Percentiles rank a stretch among this genome's conserved stretches.
phyloP scores from a whole-genome alignment of 2,329 filamentous ascomycete species.

The Claviceps cyperi region DNA sequence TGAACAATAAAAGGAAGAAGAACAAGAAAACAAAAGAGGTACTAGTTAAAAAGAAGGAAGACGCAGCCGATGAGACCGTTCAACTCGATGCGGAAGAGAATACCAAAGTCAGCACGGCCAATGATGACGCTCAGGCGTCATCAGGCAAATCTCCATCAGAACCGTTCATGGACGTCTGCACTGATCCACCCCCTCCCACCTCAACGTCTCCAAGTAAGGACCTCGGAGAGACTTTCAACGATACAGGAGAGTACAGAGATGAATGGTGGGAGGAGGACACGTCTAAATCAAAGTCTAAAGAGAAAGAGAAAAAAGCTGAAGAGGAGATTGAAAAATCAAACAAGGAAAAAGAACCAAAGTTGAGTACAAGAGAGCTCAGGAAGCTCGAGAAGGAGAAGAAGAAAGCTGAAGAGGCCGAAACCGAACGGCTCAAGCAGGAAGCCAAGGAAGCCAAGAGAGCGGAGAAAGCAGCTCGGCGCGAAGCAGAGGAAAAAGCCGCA shows the following conservation, averaged over 20 bases:
- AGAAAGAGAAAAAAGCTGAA: slow-evolving; percentile 23
- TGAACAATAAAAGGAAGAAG: slow-evolving; percentile 34
- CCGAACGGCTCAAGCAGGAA: slow-evolving; percentile 15
- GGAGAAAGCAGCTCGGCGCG: slow-evolving; percentile 13
- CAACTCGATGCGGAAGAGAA: slow-evolving; percentile 32
- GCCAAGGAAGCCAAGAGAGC: slow-evolving; percentile 11
- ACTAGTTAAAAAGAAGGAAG: slow-evolving; percentile 31
- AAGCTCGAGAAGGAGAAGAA: slow-evolving; percentile 35
- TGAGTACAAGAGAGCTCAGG: slow-evolving; percentile 35
- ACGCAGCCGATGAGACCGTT: slow-evolving; percentile 30
- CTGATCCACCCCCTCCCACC: slow-evolving; percentile 30
- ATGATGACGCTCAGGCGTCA: slow-evolving; percentile 26
- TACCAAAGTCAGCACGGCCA: slow-evolving; percentile 27
- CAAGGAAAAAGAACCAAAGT: slow-evolving; percentile 27
- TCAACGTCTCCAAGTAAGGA: slow-evolving; percentile 34
- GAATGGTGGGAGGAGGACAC: slow-evolving; percentile 21
- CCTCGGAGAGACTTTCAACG: slow-evolving; percentile 23
- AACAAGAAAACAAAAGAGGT: slow-evolving; percentile 37
- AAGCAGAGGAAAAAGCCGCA: slow-evolving; percentile 18
- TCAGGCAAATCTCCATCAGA: slow-evolving; percentile 32
- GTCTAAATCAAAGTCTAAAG: slow-evolving; percentile 23
- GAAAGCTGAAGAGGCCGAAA: slow-evolving; percentile 27
- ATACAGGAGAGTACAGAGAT: slow-evolving; percentile 21
- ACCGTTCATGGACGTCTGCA: slow-evolving; percentile 21
- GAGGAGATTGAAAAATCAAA: slow-evolving; percentile 21